Percentiles rank a stretch among this genome's conserved stretches.
phyloP scores from a whole-genome alignment of 2,329 filamentous ascomycete species.

The Alternaria arbusti region DNA sequence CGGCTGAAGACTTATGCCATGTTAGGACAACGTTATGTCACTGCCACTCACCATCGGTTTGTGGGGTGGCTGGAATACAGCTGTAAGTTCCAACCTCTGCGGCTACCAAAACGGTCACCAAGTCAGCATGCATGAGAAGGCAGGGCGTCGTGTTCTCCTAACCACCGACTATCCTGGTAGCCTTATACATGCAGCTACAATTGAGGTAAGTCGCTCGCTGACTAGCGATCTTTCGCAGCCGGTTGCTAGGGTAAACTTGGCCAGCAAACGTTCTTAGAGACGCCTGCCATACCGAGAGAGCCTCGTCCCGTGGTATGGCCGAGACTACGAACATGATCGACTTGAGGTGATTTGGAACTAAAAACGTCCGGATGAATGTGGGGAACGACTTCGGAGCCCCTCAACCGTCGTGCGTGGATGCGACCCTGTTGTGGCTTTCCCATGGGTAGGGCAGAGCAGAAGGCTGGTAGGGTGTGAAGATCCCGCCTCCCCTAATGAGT shows the following conservation, averaged over 20 bases:
- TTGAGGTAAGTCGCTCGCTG: conserved; percentile 14
- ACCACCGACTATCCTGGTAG: conserved; percentile 19
- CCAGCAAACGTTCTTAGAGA: conserved; percentile 17
- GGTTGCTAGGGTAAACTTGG: conserved; percentile 22
- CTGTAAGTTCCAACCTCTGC: not conserved
- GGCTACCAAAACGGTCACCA: conserved; percentile 4
- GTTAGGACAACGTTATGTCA: not conserved
- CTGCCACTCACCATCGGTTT: conserved; percentile 1
- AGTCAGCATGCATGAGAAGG: conserved; percentile 9
- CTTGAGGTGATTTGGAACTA: conserved; percentile 13
- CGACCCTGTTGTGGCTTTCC: conserved; percentile 32
- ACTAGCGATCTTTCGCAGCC: conserved; percentile 1
- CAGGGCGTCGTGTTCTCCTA: conserved; percentile 9
- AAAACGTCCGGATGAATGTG: conserved; percentile 13
- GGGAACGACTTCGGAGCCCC: conserved; percentile 19
- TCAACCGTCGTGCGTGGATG: conserved; percentile 36
- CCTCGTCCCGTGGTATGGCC: conserved; percentile 22
- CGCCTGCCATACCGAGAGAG: conserved; percentile 19
- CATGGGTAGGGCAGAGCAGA: conserved; percentile 20
- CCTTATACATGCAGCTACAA: conserved; percentile 19
- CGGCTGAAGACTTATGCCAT: not conserved
- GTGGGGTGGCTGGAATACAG: conserved; percentile 11
- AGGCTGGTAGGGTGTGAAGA: conserved; percentile 29
- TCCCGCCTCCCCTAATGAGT: conserved; percentile 20
- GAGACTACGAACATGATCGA: conserved; percentile 23